Conservation (phyloP, 2,329 filamentous ascomycete genomes). For the Ophiocordyceps camponoti-floridani region DNA sequence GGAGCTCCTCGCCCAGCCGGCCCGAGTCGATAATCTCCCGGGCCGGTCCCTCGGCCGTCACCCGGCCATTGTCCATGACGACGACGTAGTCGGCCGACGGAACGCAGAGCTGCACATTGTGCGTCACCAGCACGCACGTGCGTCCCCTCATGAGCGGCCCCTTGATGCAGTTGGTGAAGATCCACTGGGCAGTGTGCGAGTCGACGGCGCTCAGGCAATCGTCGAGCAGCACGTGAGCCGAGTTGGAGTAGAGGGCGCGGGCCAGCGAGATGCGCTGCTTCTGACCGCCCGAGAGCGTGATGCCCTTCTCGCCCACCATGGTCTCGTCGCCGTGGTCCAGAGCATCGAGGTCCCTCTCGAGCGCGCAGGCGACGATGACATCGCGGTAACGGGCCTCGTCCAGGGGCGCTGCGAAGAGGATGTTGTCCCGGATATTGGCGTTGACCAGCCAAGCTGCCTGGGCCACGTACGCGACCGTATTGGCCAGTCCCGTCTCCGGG, state of each 20-base stretch:
- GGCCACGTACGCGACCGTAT: constrained; percentile 89
- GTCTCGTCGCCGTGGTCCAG: constrained; percentile 87
- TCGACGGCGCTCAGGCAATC: constrained; percentile 95
- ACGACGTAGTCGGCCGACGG: constrained; percentile 68
- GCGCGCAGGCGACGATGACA: constrained; percentile 77
- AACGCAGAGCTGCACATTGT: constrained; percentile 80
- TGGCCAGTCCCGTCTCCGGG: constrained; percentile 68
- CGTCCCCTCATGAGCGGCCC: constrained; percentile 76
- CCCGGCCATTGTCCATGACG: constrained; percentile 70
- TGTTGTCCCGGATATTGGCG: constrained; percentile 89
- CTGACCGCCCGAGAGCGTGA: constrained; percentile 89
- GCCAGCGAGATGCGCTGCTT: constrained; percentile 95
- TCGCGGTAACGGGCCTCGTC: constrained; percentile 71
- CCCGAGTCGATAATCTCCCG: constrained; percentile 71
- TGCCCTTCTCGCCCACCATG: constrained; percentile 89
- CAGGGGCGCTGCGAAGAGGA: constrained; percentile 68
- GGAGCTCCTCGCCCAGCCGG: constrained; percentile 69
- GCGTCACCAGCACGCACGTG: constrained; percentile 89
- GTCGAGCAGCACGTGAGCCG: constrained; percentile 76
- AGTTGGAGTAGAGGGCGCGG: constrained; percentile 92
- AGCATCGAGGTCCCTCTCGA: constrained; percentile 83
- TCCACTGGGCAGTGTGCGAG: constrained; percentile 95
- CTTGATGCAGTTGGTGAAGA: constrained; percentile 82
- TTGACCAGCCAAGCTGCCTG: constrained; percentile 97
- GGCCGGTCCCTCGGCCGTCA: constrained; percentile 59